Conservation (phyloP, 1,284 basidiomycete genomes). For the Sanghuangporus sanghuang region DNA sequence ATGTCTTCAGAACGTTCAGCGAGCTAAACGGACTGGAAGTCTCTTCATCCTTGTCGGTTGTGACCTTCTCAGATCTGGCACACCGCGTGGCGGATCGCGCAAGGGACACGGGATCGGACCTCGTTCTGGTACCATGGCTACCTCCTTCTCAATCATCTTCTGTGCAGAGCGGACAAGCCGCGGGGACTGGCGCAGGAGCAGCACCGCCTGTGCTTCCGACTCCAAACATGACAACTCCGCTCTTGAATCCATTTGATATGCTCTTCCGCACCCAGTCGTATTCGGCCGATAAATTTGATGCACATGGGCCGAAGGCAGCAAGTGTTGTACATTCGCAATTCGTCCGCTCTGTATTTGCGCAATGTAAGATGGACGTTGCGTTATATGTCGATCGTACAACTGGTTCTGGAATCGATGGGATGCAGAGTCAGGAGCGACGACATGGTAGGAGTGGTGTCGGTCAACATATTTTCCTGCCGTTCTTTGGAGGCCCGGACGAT, state of each 20-base stretch:
- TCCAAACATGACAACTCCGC: conserved; percentile 15
- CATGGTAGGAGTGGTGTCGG: conserved; percentile 20
- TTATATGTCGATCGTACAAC: conserved; percentile 60
- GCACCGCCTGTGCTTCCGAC: conserved; percentile 4
- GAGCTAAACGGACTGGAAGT: conserved; percentile 52
- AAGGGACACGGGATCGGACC: conserved; percentile 39
- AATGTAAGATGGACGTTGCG: conserved; percentile 46
- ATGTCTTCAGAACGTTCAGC: conserved; percentile 59
- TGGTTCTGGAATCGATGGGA: neutral
- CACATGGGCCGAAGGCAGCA: conserved; percentile 22
- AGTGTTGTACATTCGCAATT: conserved; percentile 48
- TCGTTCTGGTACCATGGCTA: conserved; percentile 65
- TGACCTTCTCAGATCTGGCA: conserved; percentile 52
- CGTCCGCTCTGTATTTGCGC: conserved; percentile 54
- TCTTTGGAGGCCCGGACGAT: conserved; percentile 72
- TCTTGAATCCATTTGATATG: conserved; percentile 53
- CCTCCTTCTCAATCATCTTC: conserved; percentile 29
- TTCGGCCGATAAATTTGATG: neutral
- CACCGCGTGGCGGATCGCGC: conserved; percentile 49
- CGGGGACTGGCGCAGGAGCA: neutral
- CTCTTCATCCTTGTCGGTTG: conserved; percentile 47
- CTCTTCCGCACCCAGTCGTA: conserved; percentile 46
- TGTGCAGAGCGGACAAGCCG: conserved; percentile 20
- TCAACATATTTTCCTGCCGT: conserved; percentile 58
- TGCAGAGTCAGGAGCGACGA: conserved; percentile 24